Conservation (phyloP, 768 basidiomycete species). For the Trametopsis cervina region DNA sequence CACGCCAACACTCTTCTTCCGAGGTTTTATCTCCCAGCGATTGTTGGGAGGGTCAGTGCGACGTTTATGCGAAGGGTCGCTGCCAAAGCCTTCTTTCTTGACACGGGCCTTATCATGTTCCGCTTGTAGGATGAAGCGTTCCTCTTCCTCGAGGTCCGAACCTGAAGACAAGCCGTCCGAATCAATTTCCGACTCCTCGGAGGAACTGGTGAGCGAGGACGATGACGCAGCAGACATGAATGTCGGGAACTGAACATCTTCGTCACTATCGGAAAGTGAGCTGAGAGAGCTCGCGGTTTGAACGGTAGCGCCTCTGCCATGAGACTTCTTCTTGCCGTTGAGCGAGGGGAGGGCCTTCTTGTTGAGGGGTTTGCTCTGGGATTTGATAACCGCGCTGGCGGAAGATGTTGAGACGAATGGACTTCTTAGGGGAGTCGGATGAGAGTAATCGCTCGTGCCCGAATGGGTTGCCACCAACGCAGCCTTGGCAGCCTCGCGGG, state of each 20-base stretch:
- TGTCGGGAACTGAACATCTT: slow-evolving; percentile 23
- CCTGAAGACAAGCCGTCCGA: slow-evolving; percentile 19
- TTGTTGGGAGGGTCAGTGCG: slow-evolving; percentile 27
- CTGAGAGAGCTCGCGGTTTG: slow-evolving; percentile 10
- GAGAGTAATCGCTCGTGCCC: neutral
- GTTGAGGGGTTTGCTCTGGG: slow-evolving; percentile 19
- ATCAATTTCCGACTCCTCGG: slow-evolving; percentile 17
- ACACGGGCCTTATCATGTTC: neutral
- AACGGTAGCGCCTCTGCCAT: slow-evolving; percentile 28
- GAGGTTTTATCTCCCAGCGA: slow-evolving; percentile 64
- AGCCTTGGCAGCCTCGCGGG: slow-evolving; percentile 27
- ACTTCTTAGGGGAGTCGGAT: neutral
- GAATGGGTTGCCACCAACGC: slow-evolving; percentile 6
- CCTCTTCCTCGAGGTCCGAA: slow-evolving; percentile 9
- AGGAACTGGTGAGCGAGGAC: slow-evolving; percentile 22
- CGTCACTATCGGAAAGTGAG: slow-evolving; percentile 16
- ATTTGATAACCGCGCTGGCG: neutral
- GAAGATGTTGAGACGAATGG: neutral
- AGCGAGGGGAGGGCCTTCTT: slow-evolving; percentile 24
- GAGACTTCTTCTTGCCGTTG: slow-evolving; percentile 17
- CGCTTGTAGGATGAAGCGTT: neutral
- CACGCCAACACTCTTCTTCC: slow-evolving; percentile 68
- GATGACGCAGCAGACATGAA: slow-evolving; percentile 27
- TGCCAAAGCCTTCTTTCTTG: slow-evolving; percentile 35
- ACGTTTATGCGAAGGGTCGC: slow-evolving; percentile 33